phyloP scores from a whole-genome alignment of 1,284 basidiomycete species.

The Taiwanofungus camphoratus region DNA sequence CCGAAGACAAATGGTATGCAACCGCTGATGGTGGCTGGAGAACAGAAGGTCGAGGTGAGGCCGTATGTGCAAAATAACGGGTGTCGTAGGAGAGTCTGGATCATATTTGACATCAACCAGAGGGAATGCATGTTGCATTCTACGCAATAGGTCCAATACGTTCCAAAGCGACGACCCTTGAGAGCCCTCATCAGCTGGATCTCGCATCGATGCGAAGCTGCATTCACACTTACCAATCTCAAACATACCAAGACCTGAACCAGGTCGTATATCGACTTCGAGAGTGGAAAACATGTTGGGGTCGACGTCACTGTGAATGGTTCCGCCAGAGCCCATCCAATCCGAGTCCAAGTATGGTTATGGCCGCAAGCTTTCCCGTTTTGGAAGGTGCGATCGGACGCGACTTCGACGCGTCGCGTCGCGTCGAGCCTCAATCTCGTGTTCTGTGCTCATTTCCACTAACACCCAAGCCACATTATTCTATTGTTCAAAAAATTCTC shows the following conservation, averaged over 20 bases:
- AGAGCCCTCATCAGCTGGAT: neutral
- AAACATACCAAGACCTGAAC: conserved; percentile 73
- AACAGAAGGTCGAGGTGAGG: conserved; percentile 79
- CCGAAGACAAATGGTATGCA: conserved; percentile 69
- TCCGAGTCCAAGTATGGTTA: neutral
- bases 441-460: neutral
- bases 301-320: no score
- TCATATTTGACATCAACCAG: conserved; percentile 84
- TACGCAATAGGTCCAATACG: conserved; percentile 64
- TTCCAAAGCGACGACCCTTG: conserved; percentile 79
- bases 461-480: conserved; percentile 16
- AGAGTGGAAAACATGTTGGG: conserved; percentile 54
- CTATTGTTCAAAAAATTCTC: no score
- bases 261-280: conserved; percentile 74
- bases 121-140: conserved; percentile 62
- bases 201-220: neutral
- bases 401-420: conserved; percentile 22
- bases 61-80: conserved; percentile 71
- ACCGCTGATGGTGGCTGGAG: conserved; percentile 67
- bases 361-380: conserved; percentile 2
- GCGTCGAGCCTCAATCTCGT: conserved; percentile 8
- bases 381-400: conserved; percentile 5
- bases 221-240: conserved; percentile 51
- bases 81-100: conserved; percentile 66
- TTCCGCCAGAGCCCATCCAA: neutral